These are phyloP conservation scores for Ramaria sp. DNA, from an alignment of 768 basidiomycete genomes.

Conservation along the genomic window DNA sequence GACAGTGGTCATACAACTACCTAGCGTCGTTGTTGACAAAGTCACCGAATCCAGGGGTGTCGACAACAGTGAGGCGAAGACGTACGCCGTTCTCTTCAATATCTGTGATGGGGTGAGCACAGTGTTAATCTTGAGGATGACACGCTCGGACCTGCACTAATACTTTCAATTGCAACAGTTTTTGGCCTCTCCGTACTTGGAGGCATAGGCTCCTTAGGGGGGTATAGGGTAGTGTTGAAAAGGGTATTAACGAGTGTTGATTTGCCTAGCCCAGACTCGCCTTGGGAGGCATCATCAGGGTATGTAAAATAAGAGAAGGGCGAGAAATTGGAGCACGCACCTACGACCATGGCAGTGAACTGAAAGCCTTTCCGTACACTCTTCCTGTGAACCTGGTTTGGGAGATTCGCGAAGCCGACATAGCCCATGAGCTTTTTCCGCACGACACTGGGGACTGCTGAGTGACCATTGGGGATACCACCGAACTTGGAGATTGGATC, in stretches of 20 bases:
- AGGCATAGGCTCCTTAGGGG: constrained; percentile 71
- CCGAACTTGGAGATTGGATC: too few species aligned
- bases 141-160: constrained; percentile 67
- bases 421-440: constrained; percentile 94
- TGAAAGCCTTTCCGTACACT: constrained; percentile 98
- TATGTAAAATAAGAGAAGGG: constrained; percentile 10
- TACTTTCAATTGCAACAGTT: constrained; percentile 97
- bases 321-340: constrained; percentile 40
- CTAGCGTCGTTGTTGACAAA: constrained; percentile 99
- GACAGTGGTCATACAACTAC: constrained; percentile 29
- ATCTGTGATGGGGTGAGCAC: constrained; percentile 39
- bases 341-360: constrained; percentile 98
- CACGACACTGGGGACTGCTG: constrained; percentile 26
- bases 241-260: constrained; percentile 98
- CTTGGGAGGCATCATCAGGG: constrained; percentile 25
- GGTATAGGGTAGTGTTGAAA: constrained; percentile 94
- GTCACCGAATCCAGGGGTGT: constrained; percentile 98
- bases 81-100: constrained; percentile 98
- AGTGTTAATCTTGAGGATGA: background rate
- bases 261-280: constrained; percentile 97
- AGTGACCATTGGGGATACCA: background rate
- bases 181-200: constrained; percentile 81
- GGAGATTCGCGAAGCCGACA: constrained; percentile 94
- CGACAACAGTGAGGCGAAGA: constrained; percentile 95
- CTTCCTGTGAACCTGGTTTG: constrained; percentile 99